These are phyloP conservation scores for Petunia hybrid DNA, from an alignment of 305 asterid genomes.

Conservation along the genomic window DNA sequence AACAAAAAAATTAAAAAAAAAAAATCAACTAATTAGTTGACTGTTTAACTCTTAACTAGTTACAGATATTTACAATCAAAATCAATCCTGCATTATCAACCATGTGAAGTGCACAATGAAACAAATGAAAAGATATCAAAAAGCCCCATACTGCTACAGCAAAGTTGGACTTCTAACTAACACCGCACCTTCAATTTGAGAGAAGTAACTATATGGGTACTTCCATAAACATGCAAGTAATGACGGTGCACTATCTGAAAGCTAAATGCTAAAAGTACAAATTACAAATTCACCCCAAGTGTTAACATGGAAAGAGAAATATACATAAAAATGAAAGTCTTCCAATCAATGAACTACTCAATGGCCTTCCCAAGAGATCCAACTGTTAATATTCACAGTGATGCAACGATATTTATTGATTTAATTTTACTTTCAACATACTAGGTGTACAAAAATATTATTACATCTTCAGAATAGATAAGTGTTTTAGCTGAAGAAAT, in stretches of 20 bases:
- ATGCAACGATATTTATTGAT: conserved; percentile 26
- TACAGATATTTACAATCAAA: not conserved
- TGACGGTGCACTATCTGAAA: not conserved
- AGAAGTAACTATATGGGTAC: not conserved
- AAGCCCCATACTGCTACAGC: not conserved
- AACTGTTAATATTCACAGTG: conserved; percentile 16
- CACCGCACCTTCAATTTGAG: not conserved
- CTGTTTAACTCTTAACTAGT: not conserved
- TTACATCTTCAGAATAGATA: conserved; percentile 23
- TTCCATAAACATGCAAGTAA: conserved; percentile 17
- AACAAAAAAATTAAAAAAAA: not conserved
- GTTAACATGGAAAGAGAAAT: conserved; percentile 16
- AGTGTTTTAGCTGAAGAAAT: conserved; percentile 27
- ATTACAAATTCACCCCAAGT: not conserved
- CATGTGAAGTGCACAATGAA: too few relatives aligned
- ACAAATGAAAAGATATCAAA: not conserved
- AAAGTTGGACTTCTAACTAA: not conserved
- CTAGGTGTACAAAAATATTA: conserved; percentile 9
- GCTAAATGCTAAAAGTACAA: not conserved
- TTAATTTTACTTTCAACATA: conserved; percentile 3
- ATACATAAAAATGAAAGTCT: conserved; percentile 7
- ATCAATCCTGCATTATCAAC: not conserved
- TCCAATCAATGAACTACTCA: not conserved
- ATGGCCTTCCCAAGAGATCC: conserved; percentile 14
- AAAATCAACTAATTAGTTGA: not conserved